These are phyloP conservation scores for Neonectria neomacrospora DNA, from an alignment of 2,329 filamentous ascomycete genomes.

Conservation along the genomic window DNA sequence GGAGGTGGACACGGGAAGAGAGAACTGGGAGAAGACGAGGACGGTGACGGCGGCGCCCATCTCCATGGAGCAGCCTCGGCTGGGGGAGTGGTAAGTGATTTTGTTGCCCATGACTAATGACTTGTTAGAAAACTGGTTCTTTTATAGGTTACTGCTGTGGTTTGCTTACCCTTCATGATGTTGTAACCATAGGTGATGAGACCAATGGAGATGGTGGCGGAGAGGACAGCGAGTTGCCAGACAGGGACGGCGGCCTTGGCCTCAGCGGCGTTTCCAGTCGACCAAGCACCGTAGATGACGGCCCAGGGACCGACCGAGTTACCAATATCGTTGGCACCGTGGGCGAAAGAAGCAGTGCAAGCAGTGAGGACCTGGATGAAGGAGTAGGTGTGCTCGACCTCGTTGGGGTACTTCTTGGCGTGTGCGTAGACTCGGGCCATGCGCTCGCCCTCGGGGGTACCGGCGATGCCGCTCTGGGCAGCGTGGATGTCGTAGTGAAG, in stretches of 20 bases:
- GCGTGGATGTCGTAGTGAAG: conserved; percentile 83
- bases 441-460: conserved; percentile 76
- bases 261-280: conserved; percentile 68
- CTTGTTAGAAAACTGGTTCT: conserved; percentile 26
- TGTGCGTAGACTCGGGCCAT: conserved; percentile 68
- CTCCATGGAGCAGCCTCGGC: conserved; percentile 76
- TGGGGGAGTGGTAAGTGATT: conserved; percentile 75
- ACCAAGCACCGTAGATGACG: conserved; percentile 76
- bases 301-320: conserved; percentile 78
- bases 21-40: conserved; percentile 79
- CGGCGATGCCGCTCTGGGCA: conserved; percentile 74
- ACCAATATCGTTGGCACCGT: conserved; percentile 82
- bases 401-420: conserved; percentile 75
- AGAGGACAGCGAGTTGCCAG: conserved; percentile 81
- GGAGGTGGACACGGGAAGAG: conserved; percentile 79
- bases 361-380: conserved; percentile 75
- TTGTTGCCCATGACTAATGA: conserved; percentile 80
- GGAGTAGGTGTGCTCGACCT: conserved; percentile 76
- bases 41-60: conserved; percentile 83
- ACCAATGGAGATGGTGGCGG: conserved; percentile 71
- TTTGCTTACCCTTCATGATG: conserved; percentile 77
- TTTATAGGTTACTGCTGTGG: neutral
- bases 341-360: conserved; percentile 78
- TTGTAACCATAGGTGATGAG: conserved; percentile 83
- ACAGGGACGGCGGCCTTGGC: conserved; percentile 74